Percentiles rank a stretch among this genome's conserved stretches.
phyloP scores from a whole-genome alignment of 139 green algal genomes.

The Micractinium conductrix region DNA sequence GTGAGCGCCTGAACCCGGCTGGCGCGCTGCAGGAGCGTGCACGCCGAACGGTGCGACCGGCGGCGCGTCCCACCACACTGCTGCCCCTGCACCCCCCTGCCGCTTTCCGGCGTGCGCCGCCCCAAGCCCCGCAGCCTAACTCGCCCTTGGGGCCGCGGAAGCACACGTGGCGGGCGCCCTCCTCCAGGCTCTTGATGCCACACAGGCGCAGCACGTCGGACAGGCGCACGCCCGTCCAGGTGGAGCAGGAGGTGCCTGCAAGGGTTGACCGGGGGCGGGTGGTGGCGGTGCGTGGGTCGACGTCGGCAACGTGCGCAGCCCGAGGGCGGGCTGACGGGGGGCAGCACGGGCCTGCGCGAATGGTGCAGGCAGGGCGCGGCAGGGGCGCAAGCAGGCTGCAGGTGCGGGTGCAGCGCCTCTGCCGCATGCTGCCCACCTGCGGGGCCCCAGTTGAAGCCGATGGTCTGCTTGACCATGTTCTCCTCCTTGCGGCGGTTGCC shows the following conservation, averaged over 20 bases:
- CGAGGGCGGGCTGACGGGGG: no score
- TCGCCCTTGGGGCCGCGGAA: conserved; percentile 76
- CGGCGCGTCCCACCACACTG: no score
- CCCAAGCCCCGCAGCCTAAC: no score
- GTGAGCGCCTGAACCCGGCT: no score
- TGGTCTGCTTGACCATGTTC: conserved; percentile 99
- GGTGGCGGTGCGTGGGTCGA: no score
- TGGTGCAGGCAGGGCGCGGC: no score
- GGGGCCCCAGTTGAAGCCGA: conserved; percentile 94
- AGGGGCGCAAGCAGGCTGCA: background rate
- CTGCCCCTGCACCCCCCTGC: no score
- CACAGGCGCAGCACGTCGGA: conserved; percentile 79
- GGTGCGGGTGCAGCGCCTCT: background rate
- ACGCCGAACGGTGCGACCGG: no score
- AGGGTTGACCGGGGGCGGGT: background rate
- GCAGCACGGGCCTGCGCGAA: no score
- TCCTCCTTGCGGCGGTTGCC: conserved; percentile 98
- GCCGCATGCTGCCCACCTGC: background rate
- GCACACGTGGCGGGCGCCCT: conserved; percentile 68
- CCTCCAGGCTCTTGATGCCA: conserved; percentile 51
- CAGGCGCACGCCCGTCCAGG: conserved; percentile 95
- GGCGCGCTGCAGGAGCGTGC: no score
- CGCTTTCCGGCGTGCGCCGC: no score
- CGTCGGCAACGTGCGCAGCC: no score
- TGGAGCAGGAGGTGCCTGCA: conserved; percentile 52